Evolutionary conservation across 2,329 filamentous ascomycete species (phyloP), one percentile per base, ranked within the genome.

Genomic region (Aspergillaceae sp.): DNA sequence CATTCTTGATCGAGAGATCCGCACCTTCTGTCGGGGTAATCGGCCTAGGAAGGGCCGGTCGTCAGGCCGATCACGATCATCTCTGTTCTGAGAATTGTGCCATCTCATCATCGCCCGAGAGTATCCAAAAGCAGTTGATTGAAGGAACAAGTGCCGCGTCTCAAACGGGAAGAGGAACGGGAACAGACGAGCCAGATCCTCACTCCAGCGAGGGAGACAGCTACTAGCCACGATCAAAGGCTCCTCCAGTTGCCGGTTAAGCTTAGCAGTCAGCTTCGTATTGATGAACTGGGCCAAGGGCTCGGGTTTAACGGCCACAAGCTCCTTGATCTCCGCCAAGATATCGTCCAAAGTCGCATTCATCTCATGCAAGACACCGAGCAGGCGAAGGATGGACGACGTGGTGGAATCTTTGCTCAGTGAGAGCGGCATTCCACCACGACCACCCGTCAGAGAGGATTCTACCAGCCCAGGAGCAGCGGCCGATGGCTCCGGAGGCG

Each of bases 151-250:
- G 67, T 98, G 91, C 8, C 92, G 83, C 1, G 92, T 97, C 73
- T 98, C 92, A 59, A 98, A 98, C 2, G 92, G 92, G 65, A 98
- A 98, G 8, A 98, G 73, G 76, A 98, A 98, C 1, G 92, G 91
- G 63, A 96, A 98, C 1, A 94, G 75, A 32, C 92, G 84, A 7
- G 92, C 89, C 43, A 98, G 72, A 61, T 98, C 92, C 67, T 97
- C 91, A 50, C 88, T 94, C 92, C 92, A 98, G 60, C 80, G 88
- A 3, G 92, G 92, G 34, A 98, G 75, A 63, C 92, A 98, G 61
- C 91, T 94, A 70, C 92, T 97, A 3, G 92, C 92, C 43, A 98
- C 92, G 53, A 98, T 94, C 52, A 98, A 72, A 7, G 92, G 92
- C 68, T 98, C 94, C 62, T 98, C 92, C 8, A 98, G 74, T 65